These are phyloP conservation scores for Nannochloropsis salina DNA, from an alignment of 108 stramenopile genomes.

Conservation along the genomic window DNA sequence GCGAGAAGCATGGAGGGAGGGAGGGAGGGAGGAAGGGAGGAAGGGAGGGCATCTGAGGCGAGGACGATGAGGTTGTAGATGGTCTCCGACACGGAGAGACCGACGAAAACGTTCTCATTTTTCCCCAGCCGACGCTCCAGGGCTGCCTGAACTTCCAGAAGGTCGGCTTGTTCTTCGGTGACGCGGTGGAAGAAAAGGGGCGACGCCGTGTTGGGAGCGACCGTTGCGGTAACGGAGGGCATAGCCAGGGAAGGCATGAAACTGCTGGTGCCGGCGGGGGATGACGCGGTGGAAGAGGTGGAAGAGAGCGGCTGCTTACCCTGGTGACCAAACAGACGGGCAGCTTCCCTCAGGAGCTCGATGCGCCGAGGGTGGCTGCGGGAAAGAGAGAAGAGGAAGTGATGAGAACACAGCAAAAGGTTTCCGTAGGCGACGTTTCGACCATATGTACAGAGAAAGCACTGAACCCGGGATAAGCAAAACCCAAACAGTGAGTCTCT, in stretches of 20 bases:
- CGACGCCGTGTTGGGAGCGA: background rate
- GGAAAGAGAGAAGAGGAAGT: background rate
- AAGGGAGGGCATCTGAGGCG: conserved; percentile 20
- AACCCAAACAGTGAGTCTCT: too few relatives aligned
- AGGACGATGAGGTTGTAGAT: conserved; percentile 43
- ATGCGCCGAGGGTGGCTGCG: background rate
- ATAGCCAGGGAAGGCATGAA: background rate
- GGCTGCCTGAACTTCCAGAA: conserved; percentile 42
- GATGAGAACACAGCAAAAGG: too few relatives aligned
- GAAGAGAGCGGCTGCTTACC: conserved; percentile 16
- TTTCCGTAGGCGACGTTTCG: too few relatives aligned
- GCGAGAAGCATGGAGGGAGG: background rate
- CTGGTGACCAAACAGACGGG: background rate
- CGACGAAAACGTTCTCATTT: conserved; percentile 34
- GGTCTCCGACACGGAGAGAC: conserved; percentile 48
- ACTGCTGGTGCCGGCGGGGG: background rate
- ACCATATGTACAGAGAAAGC: too few relatives aligned
- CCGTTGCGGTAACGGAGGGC: background rate
- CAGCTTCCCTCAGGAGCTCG: background rate
- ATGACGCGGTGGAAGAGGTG: background rate
- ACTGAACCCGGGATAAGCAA: too few relatives aligned
- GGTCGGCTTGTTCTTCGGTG: conserved; percentile 47
- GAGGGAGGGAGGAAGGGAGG: background rate
- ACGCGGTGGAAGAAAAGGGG: conserved; percentile 36
- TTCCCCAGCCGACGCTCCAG: conserved; percentile 30